Percentiles rank a stretch among this genome's conserved stretches.
Evolutionary conservation across 768 basidiomycete species (phyloP).

Genomic region (Leccinum boreale): DNA sequence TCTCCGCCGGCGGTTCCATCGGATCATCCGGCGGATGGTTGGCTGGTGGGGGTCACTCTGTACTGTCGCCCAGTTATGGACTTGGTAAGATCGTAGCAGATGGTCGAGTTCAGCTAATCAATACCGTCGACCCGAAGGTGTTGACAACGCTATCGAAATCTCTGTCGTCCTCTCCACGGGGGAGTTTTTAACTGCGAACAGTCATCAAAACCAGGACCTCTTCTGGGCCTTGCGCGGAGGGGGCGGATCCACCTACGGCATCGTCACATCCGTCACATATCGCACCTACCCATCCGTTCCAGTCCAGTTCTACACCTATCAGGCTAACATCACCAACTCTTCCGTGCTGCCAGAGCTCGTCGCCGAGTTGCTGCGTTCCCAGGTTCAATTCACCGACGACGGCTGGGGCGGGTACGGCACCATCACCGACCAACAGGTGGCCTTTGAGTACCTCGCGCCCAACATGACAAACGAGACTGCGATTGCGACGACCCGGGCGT

Average conservation of each 20-base stretch:
- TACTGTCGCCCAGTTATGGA: constrained; percentile 38
- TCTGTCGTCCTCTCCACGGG: constrained; percentile 42
- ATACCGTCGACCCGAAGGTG: constrained; percentile 30
- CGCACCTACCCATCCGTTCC: constrained; percentile 40
- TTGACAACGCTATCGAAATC: constrained; percentile 49
- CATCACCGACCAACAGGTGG: constrained; percentile 1
- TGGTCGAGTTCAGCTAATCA: background rate
- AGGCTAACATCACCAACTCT: constrained; percentile 32
- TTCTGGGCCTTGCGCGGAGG: constrained; percentile 57
- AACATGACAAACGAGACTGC: constrained; percentile 37
- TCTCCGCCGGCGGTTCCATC: constrained; percentile 37
- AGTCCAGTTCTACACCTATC: constrained; percentile 27
- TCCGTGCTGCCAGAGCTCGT: constrained; percentile 29
- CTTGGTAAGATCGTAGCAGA: constrained; percentile 32
- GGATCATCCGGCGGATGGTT: constrained; percentile 52
- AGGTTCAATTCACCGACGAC: constrained; percentile 36
- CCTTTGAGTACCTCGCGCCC: constrained; percentile 28
- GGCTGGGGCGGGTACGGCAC: constrained; percentile 42
- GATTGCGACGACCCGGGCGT: constrained; percentile 33
- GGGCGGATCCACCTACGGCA: constrained; percentile 48
- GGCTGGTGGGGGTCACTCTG: constrained; percentile 48
- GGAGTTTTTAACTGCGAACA: constrained; percentile 37
- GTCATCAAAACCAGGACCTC: constrained; percentile 41
- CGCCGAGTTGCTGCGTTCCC: constrained; percentile 34
- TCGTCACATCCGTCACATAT: constrained; percentile 39